A percentile compares a stretch with the other conserved stretches of the same genome.
phyloP scores from a whole-genome alignment of 495 filamentous ascomycete species.

The Penicillium macrosclerotiorum region DNA sequence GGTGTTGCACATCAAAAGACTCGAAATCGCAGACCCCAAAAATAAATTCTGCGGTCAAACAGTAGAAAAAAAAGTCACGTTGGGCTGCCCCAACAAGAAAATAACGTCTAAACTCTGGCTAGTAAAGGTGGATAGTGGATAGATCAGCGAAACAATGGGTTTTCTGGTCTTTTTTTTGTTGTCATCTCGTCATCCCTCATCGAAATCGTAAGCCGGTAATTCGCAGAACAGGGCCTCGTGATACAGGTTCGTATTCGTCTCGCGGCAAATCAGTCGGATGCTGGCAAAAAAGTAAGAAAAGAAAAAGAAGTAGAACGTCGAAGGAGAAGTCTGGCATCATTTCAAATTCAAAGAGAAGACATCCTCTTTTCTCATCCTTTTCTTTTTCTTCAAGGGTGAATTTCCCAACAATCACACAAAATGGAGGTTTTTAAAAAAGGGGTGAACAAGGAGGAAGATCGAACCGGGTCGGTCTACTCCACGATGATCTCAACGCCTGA shows the following conservation, averaged over 20 bases:
- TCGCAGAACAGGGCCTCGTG: conserved; percentile 46
- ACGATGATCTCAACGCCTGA: conserved; percentile 58
- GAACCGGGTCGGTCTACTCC: conserved; percentile 37
- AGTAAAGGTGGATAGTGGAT: conserved; percentile 16
- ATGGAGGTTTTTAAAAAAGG: background rate
- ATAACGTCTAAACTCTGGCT: conserved; percentile 49
- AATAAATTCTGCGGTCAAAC: too few relatives aligned
- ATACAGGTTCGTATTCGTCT: conserved; percentile 50
- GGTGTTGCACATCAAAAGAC: background rate
- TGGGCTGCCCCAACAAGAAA: conserved; percentile 49
- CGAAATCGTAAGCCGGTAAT: conserved; percentile 52
- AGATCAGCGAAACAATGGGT: conserved; percentile 43
- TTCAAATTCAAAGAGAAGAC: too few relatives aligned
- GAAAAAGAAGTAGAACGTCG: background rate
- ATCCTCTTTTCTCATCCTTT: conserved; percentile 13
- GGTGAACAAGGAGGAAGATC: background rate
- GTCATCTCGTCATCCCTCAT: conserved; percentile 59
- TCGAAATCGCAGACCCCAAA: too few relatives aligned
- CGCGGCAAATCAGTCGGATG: conserved; percentile 46
- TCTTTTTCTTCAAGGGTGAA: conserved; percentile 12
- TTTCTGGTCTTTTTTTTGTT: conserved; percentile 43
- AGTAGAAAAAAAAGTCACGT: too few relatives aligned
- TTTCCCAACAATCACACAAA: background rate
- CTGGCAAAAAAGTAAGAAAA: conserved; percentile 32
- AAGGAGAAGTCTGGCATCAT: background rate